Conservation (phyloP, 1,139 yeast genomes). For the Eremothecium gossypii region DNA sequence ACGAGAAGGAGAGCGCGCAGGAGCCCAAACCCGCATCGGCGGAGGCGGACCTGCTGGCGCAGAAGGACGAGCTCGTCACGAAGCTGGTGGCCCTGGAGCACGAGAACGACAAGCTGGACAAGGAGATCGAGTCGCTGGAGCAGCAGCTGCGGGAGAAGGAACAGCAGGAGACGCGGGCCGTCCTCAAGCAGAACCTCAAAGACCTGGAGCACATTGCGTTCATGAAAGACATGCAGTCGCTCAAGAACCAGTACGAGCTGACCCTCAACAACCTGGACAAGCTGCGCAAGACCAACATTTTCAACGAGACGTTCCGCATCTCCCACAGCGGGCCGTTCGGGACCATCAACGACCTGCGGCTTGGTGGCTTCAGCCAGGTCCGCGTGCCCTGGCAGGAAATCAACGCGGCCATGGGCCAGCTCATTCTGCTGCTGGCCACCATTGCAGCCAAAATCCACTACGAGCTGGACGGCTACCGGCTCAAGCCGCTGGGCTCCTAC, state of each 20-base stretch:
- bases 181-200: conserved; percentile 41
- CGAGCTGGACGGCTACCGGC: conserved; percentile 47
- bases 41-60: conserved; percentile 31
- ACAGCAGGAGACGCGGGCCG: conserved; percentile 37
- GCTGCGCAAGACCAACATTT: conserved; percentile 68
- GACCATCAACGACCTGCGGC: conserved; percentile 72
- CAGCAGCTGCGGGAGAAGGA: conserved; percentile 33
- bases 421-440: conserved; percentile 60
- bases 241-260: conserved; percentile 52
- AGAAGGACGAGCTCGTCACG: conserved; percentile 31
- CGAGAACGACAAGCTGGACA: conserved; percentile 33
- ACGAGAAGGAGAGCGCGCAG: conserved; percentile 31
- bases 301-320: conserved; percentile 70
- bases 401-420: conserved; percentile 87
- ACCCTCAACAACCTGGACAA: conserved; percentile 59
- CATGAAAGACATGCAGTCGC: conserved; percentile 46
- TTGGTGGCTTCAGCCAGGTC: conserved; percentile 54
- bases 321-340: conserved; percentile 80
- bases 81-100: conserved; percentile 29
- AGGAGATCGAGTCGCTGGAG: conserved; percentile 41
- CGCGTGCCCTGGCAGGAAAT: conserved; percentile 83
- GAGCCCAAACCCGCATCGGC: conserved; percentile 28
- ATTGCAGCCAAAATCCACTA: conserved; percentile 50
- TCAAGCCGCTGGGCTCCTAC: conserved; percentile 78
- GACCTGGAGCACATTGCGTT: conserved; percentile 43